Evolutionary conservation across 331 rosid genomes (phyloP).

Genomic region (Pyracantha coccinea): DNA sequence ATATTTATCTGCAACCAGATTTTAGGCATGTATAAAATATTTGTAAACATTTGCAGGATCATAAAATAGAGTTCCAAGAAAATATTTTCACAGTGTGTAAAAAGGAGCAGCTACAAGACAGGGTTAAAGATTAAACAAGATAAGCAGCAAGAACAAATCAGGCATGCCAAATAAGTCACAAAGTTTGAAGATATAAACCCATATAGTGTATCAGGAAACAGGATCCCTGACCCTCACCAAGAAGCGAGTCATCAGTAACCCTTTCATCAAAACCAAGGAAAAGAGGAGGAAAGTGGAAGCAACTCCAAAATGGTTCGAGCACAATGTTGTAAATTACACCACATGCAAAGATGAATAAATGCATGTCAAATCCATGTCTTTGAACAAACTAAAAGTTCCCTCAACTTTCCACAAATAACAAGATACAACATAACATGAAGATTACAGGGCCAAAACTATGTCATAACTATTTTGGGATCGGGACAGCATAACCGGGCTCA

Average conservation of each 20-base stretch:
- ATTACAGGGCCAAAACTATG: background rate
- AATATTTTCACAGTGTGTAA: too few species aligned
- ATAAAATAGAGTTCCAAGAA: background rate
- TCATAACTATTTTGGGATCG: background rate
- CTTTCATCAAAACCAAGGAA: background rate
- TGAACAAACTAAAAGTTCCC: background rate
- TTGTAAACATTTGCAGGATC: background rate
- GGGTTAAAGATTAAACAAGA: background rate
- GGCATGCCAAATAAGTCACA: background rate
- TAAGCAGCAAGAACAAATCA: background rate
- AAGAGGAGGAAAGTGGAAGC: background rate
- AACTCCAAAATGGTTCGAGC: background rate
- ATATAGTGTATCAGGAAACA: background rate
- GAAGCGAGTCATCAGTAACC: background rate
- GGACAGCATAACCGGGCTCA: background rate
- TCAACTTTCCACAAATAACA: background rate
- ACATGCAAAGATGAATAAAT: background rate
- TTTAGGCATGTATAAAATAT: background rate
- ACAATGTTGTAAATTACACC: background rate
- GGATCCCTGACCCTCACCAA: background rate
- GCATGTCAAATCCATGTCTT: background rate
- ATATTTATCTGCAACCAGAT: background rate
- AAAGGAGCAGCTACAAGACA: background rate
- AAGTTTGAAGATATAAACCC: background rate
- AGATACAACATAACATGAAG: constrained; percentile 3